Percentiles rank a stretch among this genome's conserved stretches.
Evolutionary conservation across 164 flowering plant genomes (phyloP).

Genomic region (Pachysandra terminalis): DNA sequence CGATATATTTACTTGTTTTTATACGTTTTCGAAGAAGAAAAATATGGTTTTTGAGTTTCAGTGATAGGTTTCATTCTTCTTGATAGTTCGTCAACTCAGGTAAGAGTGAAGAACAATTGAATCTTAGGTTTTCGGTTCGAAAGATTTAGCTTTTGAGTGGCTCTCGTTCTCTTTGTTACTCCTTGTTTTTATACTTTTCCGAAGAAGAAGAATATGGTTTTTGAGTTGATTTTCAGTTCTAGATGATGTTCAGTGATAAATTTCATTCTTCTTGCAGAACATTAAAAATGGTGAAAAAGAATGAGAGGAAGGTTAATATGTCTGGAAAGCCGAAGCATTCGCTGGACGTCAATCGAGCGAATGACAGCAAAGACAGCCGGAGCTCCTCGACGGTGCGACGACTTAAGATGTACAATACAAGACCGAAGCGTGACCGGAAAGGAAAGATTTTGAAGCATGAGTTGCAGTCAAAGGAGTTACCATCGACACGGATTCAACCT

Average conservation of each 20-base stretch:
- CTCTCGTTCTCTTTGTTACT: constrained; percentile 9
- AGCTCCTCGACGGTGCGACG: constrained; percentile 92
- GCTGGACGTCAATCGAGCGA: constrained; percentile 61
- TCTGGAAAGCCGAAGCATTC: constrained; percentile 97
- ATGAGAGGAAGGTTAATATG: constrained; percentile 57
- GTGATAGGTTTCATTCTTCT: too few relatives aligned
- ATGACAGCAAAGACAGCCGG: constrained; percentile 34
- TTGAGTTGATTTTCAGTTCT: too few relatives aligned
- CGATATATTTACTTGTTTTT: too few relatives aligned
- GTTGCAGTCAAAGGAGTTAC: constrained; percentile 72
- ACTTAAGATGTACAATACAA: constrained; percentile 78
- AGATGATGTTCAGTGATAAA: background rate
- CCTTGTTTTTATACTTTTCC: constrained; percentile 25
- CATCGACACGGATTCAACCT: constrained; percentile 76
- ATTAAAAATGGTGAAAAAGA: constrained; percentile 59
- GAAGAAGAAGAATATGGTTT: too few relatives aligned
- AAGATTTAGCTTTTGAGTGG: constrained; percentile 22
- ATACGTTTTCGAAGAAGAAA: too few relatives aligned
- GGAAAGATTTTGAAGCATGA: constrained; percentile 71
- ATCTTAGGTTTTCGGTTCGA: constrained; percentile 12
- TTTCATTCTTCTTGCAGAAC: background rate
- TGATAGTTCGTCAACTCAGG: too few relatives aligned
- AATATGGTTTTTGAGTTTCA: too few relatives aligned
- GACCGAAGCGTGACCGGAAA: constrained; percentile 61
- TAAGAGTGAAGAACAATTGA: too few relatives aligned